A percentile compares a stretch with the other conserved stretches of the same genome.
Evolutionary conservation across 805 yeast genomes (phyloP).

Genomic region (Yamadazyma olivae): DNA sequence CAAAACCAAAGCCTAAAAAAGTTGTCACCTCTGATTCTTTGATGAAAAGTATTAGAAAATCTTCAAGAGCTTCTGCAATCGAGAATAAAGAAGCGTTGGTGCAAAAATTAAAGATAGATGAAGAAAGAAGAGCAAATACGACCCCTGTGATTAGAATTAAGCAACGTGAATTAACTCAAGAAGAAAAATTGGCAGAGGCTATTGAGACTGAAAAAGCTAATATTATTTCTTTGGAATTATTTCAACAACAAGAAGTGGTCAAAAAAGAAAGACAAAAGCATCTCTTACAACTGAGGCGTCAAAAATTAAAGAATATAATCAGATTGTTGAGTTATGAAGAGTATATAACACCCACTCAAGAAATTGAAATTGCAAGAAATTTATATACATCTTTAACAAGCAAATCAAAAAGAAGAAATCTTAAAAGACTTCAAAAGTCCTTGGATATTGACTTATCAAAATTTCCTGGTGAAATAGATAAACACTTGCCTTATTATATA

Average conservation of each 20-base stretch:
- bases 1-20: constrained; percentile 27
- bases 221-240: constrained; percentile 66
- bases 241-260: constrained; percentile 79
- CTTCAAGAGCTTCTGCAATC: constrained; percentile 74
- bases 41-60: constrained; percentile 53
- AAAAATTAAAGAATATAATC: constrained; percentile 57
- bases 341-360: constrained; percentile 62
- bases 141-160: constrained; percentile 40
- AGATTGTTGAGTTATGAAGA: constrained; percentile 48
- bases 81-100: constrained; percentile 75
- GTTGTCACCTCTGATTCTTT: constrained; percentile 46
- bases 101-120: constrained; percentile 66
- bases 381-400: constrained; percentile 27
- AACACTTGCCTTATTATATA: constrained; percentile 23
- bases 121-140: constrained; percentile 51
- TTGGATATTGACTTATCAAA: constrained; percentile 26
- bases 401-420: constrained; percentile 42
- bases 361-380: constrained; percentile 47
- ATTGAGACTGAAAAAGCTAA: constrained; percentile 80
- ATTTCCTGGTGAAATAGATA: constrained; percentile 32
- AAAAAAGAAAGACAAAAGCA: constrained; percentile 77
- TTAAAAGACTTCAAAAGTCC: constrained; percentile 39
- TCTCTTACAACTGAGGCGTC: constrained; percentile 62
- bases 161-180: constrained; percentile 60
- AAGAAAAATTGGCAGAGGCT: constrained; percentile 77